A percentile compares a stretch with the other conserved stretches of the same genome.
phyloP scores from a whole-genome alignment of 2,329 filamentous ascomycete species.

The Diaporthe vexans region DNA sequence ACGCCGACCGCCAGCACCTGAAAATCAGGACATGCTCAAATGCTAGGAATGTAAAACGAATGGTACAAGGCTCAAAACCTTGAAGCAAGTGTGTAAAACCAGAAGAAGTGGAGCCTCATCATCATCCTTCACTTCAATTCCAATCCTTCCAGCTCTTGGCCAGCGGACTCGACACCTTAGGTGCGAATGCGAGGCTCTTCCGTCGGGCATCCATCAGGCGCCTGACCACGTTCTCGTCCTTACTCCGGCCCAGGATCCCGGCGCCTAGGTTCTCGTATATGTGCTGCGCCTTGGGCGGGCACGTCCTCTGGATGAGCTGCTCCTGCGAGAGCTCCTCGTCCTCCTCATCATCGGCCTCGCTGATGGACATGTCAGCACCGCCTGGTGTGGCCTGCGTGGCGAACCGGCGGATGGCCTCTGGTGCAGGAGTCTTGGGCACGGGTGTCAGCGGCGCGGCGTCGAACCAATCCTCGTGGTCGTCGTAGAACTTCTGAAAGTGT shows the following conservation, averaged over 20 bases:
- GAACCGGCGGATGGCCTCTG: slow-evolving; percentile 67
- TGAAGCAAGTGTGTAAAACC: neutral
- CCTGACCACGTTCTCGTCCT: slow-evolving; percentile 70
- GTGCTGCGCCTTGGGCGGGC: slow-evolving; percentile 63
- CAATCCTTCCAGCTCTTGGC: slow-evolving; percentile 63
- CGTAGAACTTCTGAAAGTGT: slow-evolving; percentile 55
- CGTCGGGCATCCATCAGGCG: slow-evolving; percentile 79
- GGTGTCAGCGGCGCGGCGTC: slow-evolving; percentile 62
- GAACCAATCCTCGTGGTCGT: slow-evolving; percentile 55
- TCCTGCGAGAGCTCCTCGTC: slow-evolving; percentile 52
- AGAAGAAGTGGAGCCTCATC: neutral
- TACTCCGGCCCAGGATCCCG: slow-evolving; percentile 62
- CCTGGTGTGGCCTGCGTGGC: slow-evolving; percentile 64
- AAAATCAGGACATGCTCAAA: neutral
- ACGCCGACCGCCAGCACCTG: slow-evolving; percentile 25
- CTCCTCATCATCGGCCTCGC: slow-evolving; percentile 51
- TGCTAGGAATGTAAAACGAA: slow-evolving; percentile 11
- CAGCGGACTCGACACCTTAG: slow-evolving; percentile 80
- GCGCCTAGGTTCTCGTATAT: slow-evolving; percentile 56
- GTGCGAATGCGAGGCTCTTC: slow-evolving; percentile 84
- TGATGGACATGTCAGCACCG: slow-evolving; percentile 53
- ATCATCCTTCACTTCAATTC: slow-evolving; percentile 50
- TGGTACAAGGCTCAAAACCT: neutral
- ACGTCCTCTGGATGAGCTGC: slow-evolving; percentile 64
- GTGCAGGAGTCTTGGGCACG: slow-evolving; percentile 70